These are phyloP conservation scores for Phalaenopsis aphrodite DNA, from an alignment of 106 monocot species.

Conservation along the genomic window DNA sequence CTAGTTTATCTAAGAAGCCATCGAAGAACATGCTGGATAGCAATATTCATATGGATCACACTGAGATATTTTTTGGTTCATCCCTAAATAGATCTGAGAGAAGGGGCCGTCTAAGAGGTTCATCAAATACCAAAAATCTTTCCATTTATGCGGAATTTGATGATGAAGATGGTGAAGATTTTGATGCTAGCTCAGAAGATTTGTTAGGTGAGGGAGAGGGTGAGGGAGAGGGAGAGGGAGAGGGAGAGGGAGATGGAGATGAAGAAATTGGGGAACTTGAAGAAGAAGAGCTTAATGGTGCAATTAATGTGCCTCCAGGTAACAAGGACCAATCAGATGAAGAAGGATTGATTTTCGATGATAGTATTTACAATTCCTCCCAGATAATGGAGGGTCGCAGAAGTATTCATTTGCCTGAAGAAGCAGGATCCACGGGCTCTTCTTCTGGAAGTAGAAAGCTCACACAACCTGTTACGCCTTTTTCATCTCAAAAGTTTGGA, in stretches of 20 bases:
- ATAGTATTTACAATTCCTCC: conserved; percentile 26
- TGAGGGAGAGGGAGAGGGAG: conserved; percentile 27
- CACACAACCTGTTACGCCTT: conserved; percentile 33
- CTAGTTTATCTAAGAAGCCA: conserved; percentile 76
- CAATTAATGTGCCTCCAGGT: conserved; percentile 13
- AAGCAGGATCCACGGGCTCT: conserved; percentile 71
- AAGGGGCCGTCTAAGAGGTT: conserved; percentile 40
- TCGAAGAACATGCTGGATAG: conserved; percentile 53
- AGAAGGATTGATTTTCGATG: conserved; percentile 27
- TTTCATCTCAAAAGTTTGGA: conserved; percentile 68
- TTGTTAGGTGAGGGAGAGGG: conserved; percentile 28
- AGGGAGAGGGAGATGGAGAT: conserved; percentile 42
- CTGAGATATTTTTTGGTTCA: conserved; percentile 13
- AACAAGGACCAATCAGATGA: conserved; percentile 58
- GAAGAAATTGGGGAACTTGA: conserved; percentile 60
- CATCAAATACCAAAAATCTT: conserved; percentile 14
- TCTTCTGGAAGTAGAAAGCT: conserved; percentile 64
- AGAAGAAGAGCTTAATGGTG: conserved; percentile 47
- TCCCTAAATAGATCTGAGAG: conserved; percentile 42
- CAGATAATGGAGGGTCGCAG: conserved; percentile 19
- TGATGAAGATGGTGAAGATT: conserved; percentile 71
- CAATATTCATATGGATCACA: conserved; percentile 28
- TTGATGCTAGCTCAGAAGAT: conserved; percentile 55
- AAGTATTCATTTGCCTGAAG: conserved; percentile 33
- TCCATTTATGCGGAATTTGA: conserved; percentile 66